Evolutionary conservation across 108 stramenopile species (phyloP).

Genomic region (Nitzschia sp.): DNA sequence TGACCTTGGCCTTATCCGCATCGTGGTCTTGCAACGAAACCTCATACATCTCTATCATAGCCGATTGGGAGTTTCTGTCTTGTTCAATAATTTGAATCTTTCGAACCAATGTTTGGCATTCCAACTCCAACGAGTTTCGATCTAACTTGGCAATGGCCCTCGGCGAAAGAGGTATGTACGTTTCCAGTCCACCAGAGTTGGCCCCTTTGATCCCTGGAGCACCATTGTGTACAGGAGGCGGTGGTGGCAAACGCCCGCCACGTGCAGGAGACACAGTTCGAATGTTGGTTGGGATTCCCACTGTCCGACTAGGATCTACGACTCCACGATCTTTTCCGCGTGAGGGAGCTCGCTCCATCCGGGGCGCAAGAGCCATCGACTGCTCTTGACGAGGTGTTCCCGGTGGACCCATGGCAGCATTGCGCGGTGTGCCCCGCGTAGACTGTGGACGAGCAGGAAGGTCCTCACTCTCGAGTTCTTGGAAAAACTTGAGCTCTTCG

Average conservation of each 20-base stretch:
- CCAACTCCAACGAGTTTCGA: constrained; percentile 51
- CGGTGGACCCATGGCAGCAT: constrained; percentile 2
- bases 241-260: constrained; percentile 24
- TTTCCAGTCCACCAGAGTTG: constrained; percentile 23
- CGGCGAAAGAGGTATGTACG: constrained; percentile 43
- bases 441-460: constrained; percentile 26
- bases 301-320: constrained; percentile 7
- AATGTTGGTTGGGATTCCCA: constrained; percentile 27
- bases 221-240: constrained; percentile 15
- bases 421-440: constrained; percentile 9
- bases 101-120: constrained; percentile 49
- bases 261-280: constrained; percentile 35
- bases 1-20: constrained; percentile 33
- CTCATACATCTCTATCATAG: constrained; percentile 50
- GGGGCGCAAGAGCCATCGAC: background rate
- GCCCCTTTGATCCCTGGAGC: background rate
- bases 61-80: constrained; percentile 34
- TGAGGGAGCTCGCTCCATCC: constrained; percentile 1
- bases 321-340: background rate
- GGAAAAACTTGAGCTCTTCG: constrained; percentile 54
- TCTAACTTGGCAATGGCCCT: constrained; percentile 45
- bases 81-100: constrained; percentile 46
- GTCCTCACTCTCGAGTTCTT: constrained; percentile 45
- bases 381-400: background rate
- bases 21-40: constrained; percentile 42